phyloP scores from a whole-genome alignment of 192 early-diverging fungal genomes.

The Coemansia sp. region DNA sequence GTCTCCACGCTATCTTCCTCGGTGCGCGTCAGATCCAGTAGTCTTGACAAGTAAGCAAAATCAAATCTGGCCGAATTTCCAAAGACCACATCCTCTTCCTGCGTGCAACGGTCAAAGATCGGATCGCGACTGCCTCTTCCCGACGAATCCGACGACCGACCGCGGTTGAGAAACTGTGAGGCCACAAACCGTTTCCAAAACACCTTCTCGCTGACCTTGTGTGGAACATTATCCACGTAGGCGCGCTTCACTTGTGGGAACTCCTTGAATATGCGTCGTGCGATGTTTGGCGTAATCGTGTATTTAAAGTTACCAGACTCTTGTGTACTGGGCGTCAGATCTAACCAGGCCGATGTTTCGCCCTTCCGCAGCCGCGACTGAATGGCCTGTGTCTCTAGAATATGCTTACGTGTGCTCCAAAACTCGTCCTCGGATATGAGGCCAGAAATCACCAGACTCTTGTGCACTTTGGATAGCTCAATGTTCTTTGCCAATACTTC shows the following conservation, averaged over 20 bases:
- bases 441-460: slow-evolving; percentile 73
- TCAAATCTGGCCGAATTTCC: slow-evolving; percentile 47
- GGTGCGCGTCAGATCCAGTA: slow-evolving; percentile 82
- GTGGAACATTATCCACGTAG: slow-evolving; percentile 80
- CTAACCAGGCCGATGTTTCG: slow-evolving; percentile 71
- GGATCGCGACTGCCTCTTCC: slow-evolving; percentile 54
- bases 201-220: slow-evolving; percentile 67
- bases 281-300: slow-evolving; percentile 83
- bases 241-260: slow-evolving; percentile 85
- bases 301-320: slow-evolving; percentile 81
- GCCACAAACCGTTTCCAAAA: slow-evolving; percentile 90
- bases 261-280: slow-evolving; percentile 86
- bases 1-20: slow-evolving; percentile 78
- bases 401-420: slow-evolving; percentile 78
- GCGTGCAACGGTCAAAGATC: slow-evolving; percentile 78
- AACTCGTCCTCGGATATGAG: slow-evolving; percentile 91
- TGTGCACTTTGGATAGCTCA: slow-evolving; percentile 71
- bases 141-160: slow-evolving; percentile 57
- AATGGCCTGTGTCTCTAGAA: slow-evolving; percentile 72
- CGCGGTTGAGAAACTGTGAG: slow-evolving; percentile 86
- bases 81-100: slow-evolving; percentile 73
- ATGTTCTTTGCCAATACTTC: slow-evolving; percentile 67
- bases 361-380: slow-evolving; percentile 78
- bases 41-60: slow-evolving; percentile 60
- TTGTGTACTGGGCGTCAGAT: slow-evolving; percentile 62